phyloP scores from a whole-genome alignment of 345 rosid genomes.

The Capsella bursapastoris region DNA sequence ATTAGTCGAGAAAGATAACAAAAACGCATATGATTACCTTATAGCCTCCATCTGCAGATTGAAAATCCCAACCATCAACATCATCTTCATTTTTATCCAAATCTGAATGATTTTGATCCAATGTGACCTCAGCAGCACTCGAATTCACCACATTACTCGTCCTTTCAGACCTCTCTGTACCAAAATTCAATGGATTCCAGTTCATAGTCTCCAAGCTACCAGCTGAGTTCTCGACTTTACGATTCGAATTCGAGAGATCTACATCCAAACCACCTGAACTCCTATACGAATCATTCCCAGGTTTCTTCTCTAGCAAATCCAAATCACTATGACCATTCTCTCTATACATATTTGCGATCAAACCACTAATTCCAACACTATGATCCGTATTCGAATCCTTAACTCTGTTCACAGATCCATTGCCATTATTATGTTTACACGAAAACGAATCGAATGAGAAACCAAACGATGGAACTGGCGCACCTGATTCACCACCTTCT shows the following conservation, averaged over 20 bases:
- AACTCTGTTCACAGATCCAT: constrained; percentile 37
- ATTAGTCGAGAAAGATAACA: background rate
- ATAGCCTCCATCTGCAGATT: background rate
- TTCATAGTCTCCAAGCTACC: constrained; percentile 16
- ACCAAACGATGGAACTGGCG: constrained; percentile 40
- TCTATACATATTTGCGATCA: constrained; percentile 56
- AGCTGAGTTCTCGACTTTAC: constrained; percentile 17
- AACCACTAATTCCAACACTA: constrained; percentile 39
- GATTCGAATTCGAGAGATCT: background rate
- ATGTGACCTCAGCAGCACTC: constrained; percentile 18
- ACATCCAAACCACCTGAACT: background rate
- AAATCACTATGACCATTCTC: constrained; percentile 38
- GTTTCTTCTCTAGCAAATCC: background rate
- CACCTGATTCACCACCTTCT: constrained; percentile 46
- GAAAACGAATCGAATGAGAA: constrained; percentile 41
- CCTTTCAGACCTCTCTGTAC: constrained; percentile 17
- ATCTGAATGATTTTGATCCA: constrained; percentile 37
- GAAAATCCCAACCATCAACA: constrained; percentile 52
- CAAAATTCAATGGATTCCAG: constrained; percentile 49
- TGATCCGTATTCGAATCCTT: constrained; percentile 37
- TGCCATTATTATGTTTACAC: constrained; percentile 37
- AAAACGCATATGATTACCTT: constrained; percentile 39
- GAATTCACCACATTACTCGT: constrained; percentile 28
- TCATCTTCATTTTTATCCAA: constrained; percentile 43
- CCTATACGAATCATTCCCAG: background rate